A percentile compares a stretch with the other conserved stretches of the same genome.
Evolutionary conservation across 2,329 filamentous ascomycete genomes (phyloP).

Genomic region (Epichloe elymi): DNA sequence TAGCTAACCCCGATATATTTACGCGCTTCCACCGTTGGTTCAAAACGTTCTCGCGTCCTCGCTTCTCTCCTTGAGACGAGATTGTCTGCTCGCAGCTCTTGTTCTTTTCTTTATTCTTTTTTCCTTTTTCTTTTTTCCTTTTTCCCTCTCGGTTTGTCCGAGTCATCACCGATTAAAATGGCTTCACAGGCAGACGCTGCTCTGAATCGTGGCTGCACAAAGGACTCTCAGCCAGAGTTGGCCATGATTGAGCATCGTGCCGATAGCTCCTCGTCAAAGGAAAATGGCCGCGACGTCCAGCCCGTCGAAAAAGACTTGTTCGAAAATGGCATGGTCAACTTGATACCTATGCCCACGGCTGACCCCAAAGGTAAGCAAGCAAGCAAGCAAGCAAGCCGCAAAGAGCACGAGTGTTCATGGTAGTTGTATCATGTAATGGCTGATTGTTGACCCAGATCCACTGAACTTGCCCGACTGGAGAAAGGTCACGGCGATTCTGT

Average conservation of each 20-base stretch:
- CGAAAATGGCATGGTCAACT: background rate
- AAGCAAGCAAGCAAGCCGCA: background rate
- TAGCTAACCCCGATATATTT: no score
- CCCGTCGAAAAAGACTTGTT: background rate
- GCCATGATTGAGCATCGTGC: background rate
- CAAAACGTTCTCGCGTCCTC: no score
- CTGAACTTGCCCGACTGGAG: slow-evolving; percentile 1
- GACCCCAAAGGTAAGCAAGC: slow-evolving; percentile 1
- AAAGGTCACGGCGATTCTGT: background rate
- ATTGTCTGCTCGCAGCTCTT: no score
- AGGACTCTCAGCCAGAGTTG: background rate
- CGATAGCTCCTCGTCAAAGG: background rate
- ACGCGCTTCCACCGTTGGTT: no score
- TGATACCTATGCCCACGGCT: slow-evolving; percentile 3
- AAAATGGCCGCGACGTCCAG: background rate
- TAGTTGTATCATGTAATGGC: background rate
- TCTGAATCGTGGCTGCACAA: background rate
- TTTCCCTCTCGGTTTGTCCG: background rate
- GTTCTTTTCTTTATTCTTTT: fast-evolving
- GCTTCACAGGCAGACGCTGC: background rate
- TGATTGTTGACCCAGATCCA: background rate
- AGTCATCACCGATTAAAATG: background rate
- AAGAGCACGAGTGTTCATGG: background rate
- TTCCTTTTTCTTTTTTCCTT: fast-evolving
- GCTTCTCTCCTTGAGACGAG: no score